phyloP scores from a whole-genome alignment of 768 basidiomycete species.

The Erythrobasidium yunnanense region DNA sequence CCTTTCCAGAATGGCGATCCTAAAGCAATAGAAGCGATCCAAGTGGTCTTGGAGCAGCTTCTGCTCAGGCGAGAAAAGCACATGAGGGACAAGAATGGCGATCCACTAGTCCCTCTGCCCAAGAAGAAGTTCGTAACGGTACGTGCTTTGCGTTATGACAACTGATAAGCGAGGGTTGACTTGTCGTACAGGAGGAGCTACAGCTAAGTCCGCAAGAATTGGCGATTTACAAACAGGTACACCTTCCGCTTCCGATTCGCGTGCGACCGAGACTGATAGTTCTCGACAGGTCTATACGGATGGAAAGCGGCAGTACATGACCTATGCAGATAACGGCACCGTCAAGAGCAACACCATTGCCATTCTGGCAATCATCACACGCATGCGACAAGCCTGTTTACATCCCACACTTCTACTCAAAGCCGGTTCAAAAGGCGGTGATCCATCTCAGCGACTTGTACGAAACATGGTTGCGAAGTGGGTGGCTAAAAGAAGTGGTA shows the following conservation, averaged over 20 bases:
- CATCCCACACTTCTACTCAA: constrained; percentile 72
- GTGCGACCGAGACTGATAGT: constrained; percentile 31
- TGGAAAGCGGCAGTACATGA: constrained; percentile 69
- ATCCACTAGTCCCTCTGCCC: constrained; percentile 76
- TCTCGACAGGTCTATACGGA: constrained; percentile 50
- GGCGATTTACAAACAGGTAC: constrained; percentile 58
- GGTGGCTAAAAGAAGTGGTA: not conserved
- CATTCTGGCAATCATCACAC: constrained; percentile 81
- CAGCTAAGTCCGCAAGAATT: constrained; percentile 69
- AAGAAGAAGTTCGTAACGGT: constrained; percentile 65
- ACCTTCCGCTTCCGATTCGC: not conserved
- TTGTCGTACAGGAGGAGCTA: constrained; percentile 47
- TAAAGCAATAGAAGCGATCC: constrained; percentile 87
- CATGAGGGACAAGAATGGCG: constrained; percentile 76
- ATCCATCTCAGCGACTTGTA: constrained; percentile 28
- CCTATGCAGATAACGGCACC: constrained; percentile 60
- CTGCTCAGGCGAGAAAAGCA: constrained; percentile 76
- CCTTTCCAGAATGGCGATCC: constrained; percentile 85
- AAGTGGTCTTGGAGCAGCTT: constrained; percentile 80
- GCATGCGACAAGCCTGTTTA: constrained; percentile 78
- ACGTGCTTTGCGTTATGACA: not conserved
- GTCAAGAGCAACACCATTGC: constrained; percentile 41
- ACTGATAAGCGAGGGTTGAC: not conserved
- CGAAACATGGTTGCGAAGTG: constrained; percentile 31
- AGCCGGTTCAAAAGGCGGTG: constrained; percentile 42